Evolutionary conservation across 2,329 filamentous ascomycete genomes (phyloP).

Genomic region (Fusarium anguioides): DNA sequence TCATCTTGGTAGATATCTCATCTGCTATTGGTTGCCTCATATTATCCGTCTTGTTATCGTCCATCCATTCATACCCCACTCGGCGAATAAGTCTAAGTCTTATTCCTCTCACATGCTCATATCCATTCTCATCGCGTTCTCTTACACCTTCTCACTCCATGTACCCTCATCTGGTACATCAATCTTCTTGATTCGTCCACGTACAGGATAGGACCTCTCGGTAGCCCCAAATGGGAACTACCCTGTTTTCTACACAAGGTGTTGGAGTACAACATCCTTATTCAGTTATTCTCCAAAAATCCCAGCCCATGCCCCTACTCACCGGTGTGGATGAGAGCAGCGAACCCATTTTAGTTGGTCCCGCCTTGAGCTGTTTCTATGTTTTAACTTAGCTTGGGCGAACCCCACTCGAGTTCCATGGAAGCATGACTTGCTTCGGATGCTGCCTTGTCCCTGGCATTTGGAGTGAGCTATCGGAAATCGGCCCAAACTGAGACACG

Average conservation of each 20-base stretch:
- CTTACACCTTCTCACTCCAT: slow-evolving; percentile 31
- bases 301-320: slow-evolving; percentile 36
- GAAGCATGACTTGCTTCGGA: slow-evolving; percentile 23
- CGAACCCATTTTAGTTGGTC: slow-evolving; percentile 28
- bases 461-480: slow-evolving; percentile 12
- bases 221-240: slow-evolving; percentile 24
- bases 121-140: slow-evolving; percentile 20
- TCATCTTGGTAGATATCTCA: slow-evolving; percentile 5
- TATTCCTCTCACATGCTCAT: slow-evolving; percentile 28
- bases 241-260: slow-evolving; percentile 19
- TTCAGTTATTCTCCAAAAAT: slow-evolving; percentile 5
- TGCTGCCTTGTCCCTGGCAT: slow-evolving; percentile 34
- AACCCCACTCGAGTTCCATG: slow-evolving; percentile 31
- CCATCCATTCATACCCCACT: slow-evolving; percentile 27
- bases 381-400: not conserved
- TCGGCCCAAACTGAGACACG: not conserved
- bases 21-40: slow-evolving; percentile 27
- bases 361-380: slow-evolving; percentile 22
- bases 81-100: slow-evolving; percentile 11
- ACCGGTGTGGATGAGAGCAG: slow-evolving; percentile 41
- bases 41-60: slow-evolving; percentile 15
- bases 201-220: slow-evolving; percentile 29
- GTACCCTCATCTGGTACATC: slow-evolving; percentile 26
- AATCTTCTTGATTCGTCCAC: slow-evolving; percentile 38
- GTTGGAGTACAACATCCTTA: slow-evolving; percentile 22